A percentile compares a stretch with the other conserved stretches of the same genome.
Evolutionary conservation across 768 basidiomycete genomes (phyloP).

Genomic region (Leucocoprinus leucothites): DNA sequence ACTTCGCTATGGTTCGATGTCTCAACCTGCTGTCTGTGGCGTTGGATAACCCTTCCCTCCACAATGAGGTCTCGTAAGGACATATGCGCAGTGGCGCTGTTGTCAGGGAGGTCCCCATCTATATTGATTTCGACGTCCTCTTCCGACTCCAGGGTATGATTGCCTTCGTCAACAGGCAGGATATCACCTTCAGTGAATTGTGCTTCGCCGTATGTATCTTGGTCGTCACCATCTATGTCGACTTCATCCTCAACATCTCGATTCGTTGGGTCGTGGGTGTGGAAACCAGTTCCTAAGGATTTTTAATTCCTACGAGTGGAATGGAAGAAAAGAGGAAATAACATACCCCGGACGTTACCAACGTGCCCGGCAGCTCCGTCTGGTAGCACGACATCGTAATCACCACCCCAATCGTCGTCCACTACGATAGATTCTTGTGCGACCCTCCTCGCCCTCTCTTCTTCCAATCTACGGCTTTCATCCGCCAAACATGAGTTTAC

Average conservation of each 20-base stretch:
- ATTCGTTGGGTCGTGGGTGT: slow-evolving; percentile 50
- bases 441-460: slow-evolving; percentile 35
- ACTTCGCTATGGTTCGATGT: slow-evolving; percentile 14
- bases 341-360: slow-evolving; percentile 46
- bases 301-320: not conserved
- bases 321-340: slow-evolving; percentile 8
- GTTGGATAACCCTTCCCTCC: slow-evolving; percentile 39
- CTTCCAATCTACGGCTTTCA: slow-evolving; percentile 41
- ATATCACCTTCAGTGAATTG: slow-evolving; percentile 81
- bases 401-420: slow-evolving; percentile 24
- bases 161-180: slow-evolving; percentile 30
- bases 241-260: slow-evolving; percentile 77
- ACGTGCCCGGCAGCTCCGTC: slow-evolving; percentile 36
- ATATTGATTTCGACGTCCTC: slow-evolving; percentile 42
- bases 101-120: slow-evolving; percentile 35
- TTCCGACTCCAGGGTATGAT: slow-evolving; percentile 22
- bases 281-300: slow-evolving; percentile 67
- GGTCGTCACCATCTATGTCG: slow-evolving; percentile 78
- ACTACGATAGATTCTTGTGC: slow-evolving; percentile 21
- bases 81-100: slow-evolving; percentile 29
- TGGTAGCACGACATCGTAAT: slow-evolving; percentile 16
- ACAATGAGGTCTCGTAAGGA: slow-evolving; percentile 53
- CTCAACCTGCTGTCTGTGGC: slow-evolving; percentile 18
- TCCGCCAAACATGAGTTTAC: slow-evolving; percentile 77
- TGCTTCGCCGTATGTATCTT: slow-evolving; percentile 57